Conservation (phyloP, 371 early-diverging fungal genomes). For the Syncephalis fuscata region DNA sequence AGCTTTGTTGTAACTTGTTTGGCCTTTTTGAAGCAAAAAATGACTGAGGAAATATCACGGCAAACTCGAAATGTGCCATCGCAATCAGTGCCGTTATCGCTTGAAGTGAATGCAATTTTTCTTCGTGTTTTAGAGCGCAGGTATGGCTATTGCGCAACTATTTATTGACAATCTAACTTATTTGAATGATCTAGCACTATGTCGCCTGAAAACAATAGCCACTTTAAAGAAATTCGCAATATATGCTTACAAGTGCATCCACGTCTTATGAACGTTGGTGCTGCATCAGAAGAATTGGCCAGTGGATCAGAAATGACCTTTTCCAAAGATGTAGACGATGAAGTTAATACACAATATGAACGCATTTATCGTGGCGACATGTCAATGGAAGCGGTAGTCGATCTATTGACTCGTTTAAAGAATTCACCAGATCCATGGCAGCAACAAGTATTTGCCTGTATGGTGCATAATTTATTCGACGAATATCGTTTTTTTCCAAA, state of each 20-base stretch:
- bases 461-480: conserved; percentile 78
- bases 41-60: conserved; percentile 24
- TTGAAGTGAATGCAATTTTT: conserved; percentile 52
- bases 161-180: neutral
- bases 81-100: conserved; percentile 35
- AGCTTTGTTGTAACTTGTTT: conserved; percentile 52
- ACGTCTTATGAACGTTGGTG: conserved; percentile 22
- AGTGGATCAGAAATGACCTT: conserved; percentile 14
- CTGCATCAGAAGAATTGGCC: conserved; percentile 11
- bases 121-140: conserved; percentile 42
- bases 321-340: conserved; percentile 52
- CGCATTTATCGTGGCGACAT: conserved; percentile 61
- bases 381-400: conserved; percentile 53
- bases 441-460: conserved; percentile 60
- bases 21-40: conserved; percentile 59
- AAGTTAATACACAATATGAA: conserved; percentile 60
- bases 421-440: conserved; percentile 47
- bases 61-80: conserved; percentile 18
- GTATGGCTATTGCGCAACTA: conserved; percentile 11
- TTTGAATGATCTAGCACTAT: conserved; percentile 20
- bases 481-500: conserved; percentile 86
- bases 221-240: conserved; percentile 36
- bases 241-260: conserved; percentile 41
- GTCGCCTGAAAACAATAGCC: conserved; percentile 35
- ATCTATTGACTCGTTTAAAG: conserved; percentile 46